Evolutionary conservation across 2,329 filamentous ascomycete genomes (phyloP), one percentile per base, ranked within the genome.

Genomic region (Fusarium sp.): DNA sequence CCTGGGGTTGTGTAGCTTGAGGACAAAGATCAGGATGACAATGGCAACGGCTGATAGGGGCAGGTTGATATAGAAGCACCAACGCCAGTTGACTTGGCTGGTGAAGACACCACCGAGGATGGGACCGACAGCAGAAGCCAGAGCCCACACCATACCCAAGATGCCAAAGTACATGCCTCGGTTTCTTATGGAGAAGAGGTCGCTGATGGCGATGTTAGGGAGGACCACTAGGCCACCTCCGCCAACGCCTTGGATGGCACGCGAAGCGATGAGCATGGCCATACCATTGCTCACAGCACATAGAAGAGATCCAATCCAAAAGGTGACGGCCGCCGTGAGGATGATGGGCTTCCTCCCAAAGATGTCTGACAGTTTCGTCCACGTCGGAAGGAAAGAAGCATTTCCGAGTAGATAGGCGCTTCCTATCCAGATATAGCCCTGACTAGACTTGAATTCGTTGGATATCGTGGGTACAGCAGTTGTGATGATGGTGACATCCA

Each of bases 401-500:
- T 89, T 90, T 60, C 89, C 90, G 10, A 94, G 86, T 6, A 93
- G 82, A 74, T 91, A 95, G 3, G 91, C 88, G 36, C 86, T 88
- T 13, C 91, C 91, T 66, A 95, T 89, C 92, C 91, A 94, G 56
- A 89, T 86, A 79, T 93, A 94, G 23, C 91, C 91, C 14, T 86
- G 82, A 3, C 87, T 87, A 6, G 90, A 91, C 46, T 88, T 75
- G 65, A 94, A 86, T 64, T 91, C 83, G 33, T 79, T 79, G 5
- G 87, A 84, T 68, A 92, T 91, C 13, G 87, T 88, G 0, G 90
- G 89, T 5, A 91, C 83, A 6, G 89, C 88, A 0, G 89, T 91
- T 10, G 90, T 85, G 70, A 92, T 83, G 74, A 91, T 90, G 29
- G 88, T 90, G 56, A 83, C 80, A 72, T 87, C 85, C 57, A 87